Conservation (phyloP, 495 filamentous ascomycete species). For the Delitschia confertaspora region DNA sequence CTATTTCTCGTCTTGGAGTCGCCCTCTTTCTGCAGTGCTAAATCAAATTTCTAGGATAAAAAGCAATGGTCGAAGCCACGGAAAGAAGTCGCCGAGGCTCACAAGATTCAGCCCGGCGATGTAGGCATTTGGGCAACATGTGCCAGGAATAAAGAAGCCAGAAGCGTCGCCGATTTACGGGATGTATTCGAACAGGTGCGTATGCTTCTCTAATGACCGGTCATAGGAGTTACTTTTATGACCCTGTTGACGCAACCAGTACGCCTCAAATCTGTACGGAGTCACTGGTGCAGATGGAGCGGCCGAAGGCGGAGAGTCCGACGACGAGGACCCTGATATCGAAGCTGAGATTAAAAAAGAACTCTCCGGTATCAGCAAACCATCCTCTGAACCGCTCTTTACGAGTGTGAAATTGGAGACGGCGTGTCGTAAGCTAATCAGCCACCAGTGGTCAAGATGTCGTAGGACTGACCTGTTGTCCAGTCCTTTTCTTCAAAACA, state of each 20-base stretch:
- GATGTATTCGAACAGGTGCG: slow-evolving; percentile 68
- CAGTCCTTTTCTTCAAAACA: slow-evolving; percentile 58
- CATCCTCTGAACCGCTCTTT: slow-evolving; percentile 44
- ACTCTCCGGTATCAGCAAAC: slow-evolving; percentile 54
- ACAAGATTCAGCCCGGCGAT: slow-evolving; percentile 52
- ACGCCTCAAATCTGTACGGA: slow-evolving; percentile 50
- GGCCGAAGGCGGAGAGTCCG: slow-evolving; percentile 32
- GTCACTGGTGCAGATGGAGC: slow-evolving; percentile 32
- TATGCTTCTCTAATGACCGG: slow-evolving; percentile 1
- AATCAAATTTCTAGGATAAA: slow-evolving; percentile 25
- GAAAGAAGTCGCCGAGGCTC: slow-evolving; percentile 16
- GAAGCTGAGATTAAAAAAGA: slow-evolving; percentile 76
- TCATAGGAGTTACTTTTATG: background rate
- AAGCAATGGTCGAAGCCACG: slow-evolving; percentile 35
- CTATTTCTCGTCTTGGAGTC: slow-evolving; percentile 17
- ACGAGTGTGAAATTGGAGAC: slow-evolving; percentile 61
- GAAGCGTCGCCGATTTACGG: slow-evolving; percentile 62
- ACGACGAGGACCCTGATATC: slow-evolving; percentile 54
- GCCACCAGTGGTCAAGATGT: background rate
- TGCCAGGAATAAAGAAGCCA: slow-evolving; percentile 67
- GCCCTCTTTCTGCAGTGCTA: background rate
- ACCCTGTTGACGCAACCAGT: slow-evolving; percentile 35
- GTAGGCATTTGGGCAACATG: slow-evolving; percentile 85
- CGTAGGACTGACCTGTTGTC: slow-evolving; percentile 5
- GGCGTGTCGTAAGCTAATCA: slow-evolving; percentile 54